Evolutionary conservation across 2,329 filamentous ascomycete genomes (phyloP).

Genomic region (Colletotrichum eleusines): DNA sequence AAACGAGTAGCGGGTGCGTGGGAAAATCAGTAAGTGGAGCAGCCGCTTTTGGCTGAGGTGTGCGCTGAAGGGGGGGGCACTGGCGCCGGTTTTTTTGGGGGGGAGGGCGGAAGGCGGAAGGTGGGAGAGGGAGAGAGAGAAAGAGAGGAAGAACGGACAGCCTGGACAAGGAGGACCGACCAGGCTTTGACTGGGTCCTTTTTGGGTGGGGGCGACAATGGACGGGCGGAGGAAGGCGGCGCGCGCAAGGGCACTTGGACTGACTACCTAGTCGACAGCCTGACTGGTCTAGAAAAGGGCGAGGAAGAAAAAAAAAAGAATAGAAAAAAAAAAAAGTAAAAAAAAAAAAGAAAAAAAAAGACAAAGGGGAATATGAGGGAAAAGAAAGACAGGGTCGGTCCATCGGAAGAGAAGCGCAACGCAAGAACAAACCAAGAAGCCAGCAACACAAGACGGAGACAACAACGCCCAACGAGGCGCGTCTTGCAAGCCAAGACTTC

Average conservation of each 20-base stretch:
- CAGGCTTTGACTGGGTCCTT: slow-evolving; percentile 16
- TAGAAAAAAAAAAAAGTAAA: neutral
- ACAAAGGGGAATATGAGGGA: neutral
- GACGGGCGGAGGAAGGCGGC: slow-evolving; percentile 10
- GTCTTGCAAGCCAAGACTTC: slow-evolving; percentile 3
- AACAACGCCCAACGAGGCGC: neutral
- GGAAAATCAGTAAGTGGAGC: slow-evolving; percentile 41
- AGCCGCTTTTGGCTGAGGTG: slow-evolving; percentile 28
- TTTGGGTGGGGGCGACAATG: slow-evolving; percentile 1
- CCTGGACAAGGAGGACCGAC: slow-evolving; percentile 14
- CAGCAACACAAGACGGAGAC: neutral
- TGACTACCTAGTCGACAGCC: too few species aligned
- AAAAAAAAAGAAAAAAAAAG: neutral
- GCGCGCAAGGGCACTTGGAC: slow-evolving; percentile 2
- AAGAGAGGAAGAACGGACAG: too few species aligned
- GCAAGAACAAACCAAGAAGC: neutral
- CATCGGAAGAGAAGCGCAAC: slow-evolving; percentile 16
- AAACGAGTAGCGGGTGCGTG: slow-evolving; percentile 34
- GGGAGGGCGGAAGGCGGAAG: neutral
- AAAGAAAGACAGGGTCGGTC: neutral
- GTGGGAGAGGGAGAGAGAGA: neutral
- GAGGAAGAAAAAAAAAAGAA: neutral
- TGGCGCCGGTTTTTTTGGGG: slow-evolving; percentile 18
- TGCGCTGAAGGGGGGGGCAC: neutral
- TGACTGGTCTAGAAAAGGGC: neutral